A percentile compares a stretch with the other conserved stretches of the same genome.
Evolutionary conservation across 495 filamentous ascomycete genomes (phyloP).

Genomic region (Penicillium taxi): DNA sequence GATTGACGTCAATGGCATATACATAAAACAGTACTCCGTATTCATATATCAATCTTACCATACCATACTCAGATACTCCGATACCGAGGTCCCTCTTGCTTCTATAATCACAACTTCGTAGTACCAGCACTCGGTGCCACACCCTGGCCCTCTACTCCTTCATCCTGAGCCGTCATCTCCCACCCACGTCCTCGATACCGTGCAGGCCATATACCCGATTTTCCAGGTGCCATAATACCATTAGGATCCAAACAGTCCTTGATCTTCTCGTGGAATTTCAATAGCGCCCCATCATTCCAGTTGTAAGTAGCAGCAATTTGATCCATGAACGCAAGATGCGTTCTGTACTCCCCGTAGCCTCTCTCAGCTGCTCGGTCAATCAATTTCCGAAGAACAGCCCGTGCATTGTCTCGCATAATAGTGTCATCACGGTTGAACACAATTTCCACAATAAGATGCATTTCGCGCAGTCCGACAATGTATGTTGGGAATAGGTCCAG

Average conservation of each 20-base stretch:
- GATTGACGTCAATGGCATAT: too few species aligned
- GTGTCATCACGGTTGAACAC: conserved; percentile 45
- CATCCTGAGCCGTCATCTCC: conserved; percentile 7
- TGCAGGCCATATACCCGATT: conserved; percentile 50
- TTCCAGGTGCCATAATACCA: conserved; percentile 49
- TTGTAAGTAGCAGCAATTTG: conserved; percentile 47
- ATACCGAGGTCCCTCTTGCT: too few species aligned
- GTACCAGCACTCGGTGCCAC: conserved; percentile 2
- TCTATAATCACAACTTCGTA: conserved; percentile 1
- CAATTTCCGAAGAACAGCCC: conserved; percentile 34
- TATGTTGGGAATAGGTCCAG: conserved; percentile 48
- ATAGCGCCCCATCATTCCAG: conserved; percentile 45
- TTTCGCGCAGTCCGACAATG: conserved; percentile 46
- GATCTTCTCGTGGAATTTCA: conserved; percentile 46
- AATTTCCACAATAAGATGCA: conserved; percentile 47
- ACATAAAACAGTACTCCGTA: too few species aligned
- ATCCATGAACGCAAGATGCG: conserved; percentile 49
- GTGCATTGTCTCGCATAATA: conserved; percentile 28
- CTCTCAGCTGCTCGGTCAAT: conserved; percentile 38
- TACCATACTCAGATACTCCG: too few species aligned
- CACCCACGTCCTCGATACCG: conserved; percentile 30
- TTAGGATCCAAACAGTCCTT: conserved; percentile 54
- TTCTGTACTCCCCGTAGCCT: conserved; percentile 46
- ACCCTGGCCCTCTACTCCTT: conserved; percentile 6
- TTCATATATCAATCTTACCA: too few species aligned